Evolutionary conservation across 768 basidiomycete species (phyloP), one percentile per base, ranked within the genome.

Genomic region (Lentinula sp.): DNA sequence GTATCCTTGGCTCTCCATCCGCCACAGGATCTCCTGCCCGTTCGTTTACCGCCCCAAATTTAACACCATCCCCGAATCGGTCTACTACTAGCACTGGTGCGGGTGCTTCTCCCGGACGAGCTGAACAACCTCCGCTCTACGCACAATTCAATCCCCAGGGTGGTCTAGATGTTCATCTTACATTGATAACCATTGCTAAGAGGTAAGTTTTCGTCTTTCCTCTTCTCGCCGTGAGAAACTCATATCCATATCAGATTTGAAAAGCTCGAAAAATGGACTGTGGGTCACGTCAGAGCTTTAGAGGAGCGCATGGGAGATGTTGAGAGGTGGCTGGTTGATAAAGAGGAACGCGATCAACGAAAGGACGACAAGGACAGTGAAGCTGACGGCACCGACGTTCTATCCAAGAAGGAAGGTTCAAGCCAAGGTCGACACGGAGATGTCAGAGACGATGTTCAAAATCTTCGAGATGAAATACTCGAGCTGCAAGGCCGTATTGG

Each of bases 221-320:
- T 40, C 15, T n/a, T 15, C 21, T 8, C 15, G 21, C 11, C 40
- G 5, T 23, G 9, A 28, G 7, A 28, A 40, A 31, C 9, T 37
- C 21, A 15, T 42, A 4, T 23, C 4, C 8, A 18, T n/a, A 18
- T 10, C 23, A 56, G 55, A 56, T 93, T 94, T 61, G 92, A 94
- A 71, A 94, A 94, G 70, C 80, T 94, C 11, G 92, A 94, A 69
- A 88, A 88, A 64, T 94, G 92, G 92, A 88, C 91, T 0, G 90
- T 94, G 2, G 85, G 89, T 5, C 92, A 94, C 65, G 91, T 93
- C 2, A 85, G 92, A 58, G 92, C 92, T 1, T 74, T 94, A n/a
- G 92, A 94, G 65, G 92, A 93, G 18, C 83, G 92, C 35, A 94
- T 94, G 91, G 85, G 86, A 62, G 92, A 94, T 60, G 92, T 94